Conservation (phyloP, 192 early-diverging fungal genomes). For the Coemansia asiatica region DNA sequence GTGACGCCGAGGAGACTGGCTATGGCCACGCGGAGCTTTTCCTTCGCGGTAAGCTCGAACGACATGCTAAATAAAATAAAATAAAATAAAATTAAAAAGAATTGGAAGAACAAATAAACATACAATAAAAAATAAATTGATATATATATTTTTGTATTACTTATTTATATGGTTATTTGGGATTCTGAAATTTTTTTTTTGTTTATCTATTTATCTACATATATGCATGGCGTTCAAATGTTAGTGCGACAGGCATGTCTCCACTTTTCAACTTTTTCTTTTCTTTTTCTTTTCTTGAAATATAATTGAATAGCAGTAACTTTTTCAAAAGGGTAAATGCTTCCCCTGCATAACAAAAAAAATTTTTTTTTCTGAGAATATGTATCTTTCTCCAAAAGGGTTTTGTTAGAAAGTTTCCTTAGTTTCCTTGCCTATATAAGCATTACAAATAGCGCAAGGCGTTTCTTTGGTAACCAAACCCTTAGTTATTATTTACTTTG, state of each 20-base stretch:
- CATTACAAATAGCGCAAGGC: background rate
- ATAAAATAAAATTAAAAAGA: background rate
- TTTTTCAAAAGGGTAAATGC: background rate
- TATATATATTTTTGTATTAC: background rate
- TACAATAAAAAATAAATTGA: background rate
- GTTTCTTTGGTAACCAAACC: background rate
- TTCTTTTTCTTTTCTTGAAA: too few species aligned
- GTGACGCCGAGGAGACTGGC: conserved; percentile 27
- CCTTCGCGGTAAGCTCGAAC: conserved; percentile 30
- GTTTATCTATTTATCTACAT: background rate
- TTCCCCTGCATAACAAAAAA: background rate
- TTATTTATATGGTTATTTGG: background rate
- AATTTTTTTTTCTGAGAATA: background rate
- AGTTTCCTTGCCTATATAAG: background rate
- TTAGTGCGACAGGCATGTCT: background rate
- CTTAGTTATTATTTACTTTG: too few species aligned
- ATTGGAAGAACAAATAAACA: background rate
- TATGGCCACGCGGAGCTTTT: conserved; percentile 30
- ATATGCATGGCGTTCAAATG: background rate
- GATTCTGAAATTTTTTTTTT: background rate
- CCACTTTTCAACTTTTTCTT: background rate
- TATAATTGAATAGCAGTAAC: too few species aligned
- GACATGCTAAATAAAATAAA: conserved; percentile 18
- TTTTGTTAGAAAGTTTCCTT: too few species aligned
- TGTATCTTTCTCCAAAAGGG: too few species aligned